Conservation (phyloP, 805 yeast genomes). For the Dipodascus geniculatus region DNA sequence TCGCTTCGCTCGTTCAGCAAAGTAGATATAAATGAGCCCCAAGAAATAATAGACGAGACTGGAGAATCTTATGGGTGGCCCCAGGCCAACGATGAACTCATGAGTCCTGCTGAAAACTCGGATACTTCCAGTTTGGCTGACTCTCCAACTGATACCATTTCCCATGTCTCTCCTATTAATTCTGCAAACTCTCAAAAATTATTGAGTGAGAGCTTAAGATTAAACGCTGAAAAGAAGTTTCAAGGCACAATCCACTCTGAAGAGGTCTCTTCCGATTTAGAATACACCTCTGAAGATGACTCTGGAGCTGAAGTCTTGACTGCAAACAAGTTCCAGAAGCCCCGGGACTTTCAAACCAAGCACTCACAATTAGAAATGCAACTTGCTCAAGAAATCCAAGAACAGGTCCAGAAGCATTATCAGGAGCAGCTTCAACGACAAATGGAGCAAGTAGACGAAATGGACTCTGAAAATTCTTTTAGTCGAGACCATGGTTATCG, state of each 20-base stretch:
- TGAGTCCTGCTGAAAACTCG: background rate
- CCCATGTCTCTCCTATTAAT: background rate
- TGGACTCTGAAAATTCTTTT: too few species aligned
- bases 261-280: too few species aligned
- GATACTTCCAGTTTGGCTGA: background rate
- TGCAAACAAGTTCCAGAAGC: background rate
- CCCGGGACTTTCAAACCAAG: background rate
- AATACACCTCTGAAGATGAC: background rate
- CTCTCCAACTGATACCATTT: background rate
- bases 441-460: background rate
- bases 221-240: too few species aligned
- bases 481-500: too few species aligned
- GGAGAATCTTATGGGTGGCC: background rate
- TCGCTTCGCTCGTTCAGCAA: background rate
- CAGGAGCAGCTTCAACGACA: background rate
- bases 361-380: background rate
- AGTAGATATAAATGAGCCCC: background rate
- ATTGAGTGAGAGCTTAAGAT: background rate
- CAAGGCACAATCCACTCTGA: too few species aligned
- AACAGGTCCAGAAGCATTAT: background rate
- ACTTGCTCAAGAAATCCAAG: background rate
- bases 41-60: background rate
- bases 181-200: background rate
- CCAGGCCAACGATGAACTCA: background rate
- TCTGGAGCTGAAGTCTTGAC: background rate